A percentile compares a stretch with the other conserved stretches of the same genome.
Evolutionary conservation across 495 filamentous ascomycete species (phyloP).

Genomic region (Gamarada debralockiae): DNA sequence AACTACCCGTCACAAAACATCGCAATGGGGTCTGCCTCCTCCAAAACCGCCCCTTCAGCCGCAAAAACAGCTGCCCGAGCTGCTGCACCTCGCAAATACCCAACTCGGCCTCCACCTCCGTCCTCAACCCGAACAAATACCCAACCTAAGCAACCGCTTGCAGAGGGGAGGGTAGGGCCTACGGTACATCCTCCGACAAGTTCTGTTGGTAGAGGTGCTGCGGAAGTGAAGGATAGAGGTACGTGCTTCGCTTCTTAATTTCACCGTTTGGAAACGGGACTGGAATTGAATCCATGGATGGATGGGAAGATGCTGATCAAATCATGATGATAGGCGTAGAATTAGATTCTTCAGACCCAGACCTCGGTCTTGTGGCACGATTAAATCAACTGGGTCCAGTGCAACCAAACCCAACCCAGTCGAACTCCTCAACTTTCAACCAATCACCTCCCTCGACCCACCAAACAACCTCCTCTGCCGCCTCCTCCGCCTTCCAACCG

Average conservation of each 20-base stretch:
- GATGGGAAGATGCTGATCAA: too few species aligned
- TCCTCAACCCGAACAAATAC: slow-evolving; percentile 15
- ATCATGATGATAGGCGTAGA: slow-evolving; percentile 47
- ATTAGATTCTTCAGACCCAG: slow-evolving; percentile 60
- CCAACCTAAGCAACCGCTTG: slow-evolving; percentile 15
- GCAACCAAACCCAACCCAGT: slow-evolving; percentile 53
- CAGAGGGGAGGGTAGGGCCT: slow-evolving; percentile 25
- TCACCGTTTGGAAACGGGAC: too few species aligned
- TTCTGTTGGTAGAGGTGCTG: neutral
- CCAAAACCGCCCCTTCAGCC: slow-evolving; percentile 56
- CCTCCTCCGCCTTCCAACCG: neutral
- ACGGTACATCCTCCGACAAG: slow-evolving; percentile 25
- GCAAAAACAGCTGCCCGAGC: slow-evolving; percentile 43
- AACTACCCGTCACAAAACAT: too few species aligned
- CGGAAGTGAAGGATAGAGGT: neutral
- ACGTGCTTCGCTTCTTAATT: too few species aligned
- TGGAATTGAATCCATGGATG: too few species aligned
- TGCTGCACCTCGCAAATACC: slow-evolving; percentile 28
- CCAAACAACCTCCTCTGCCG: neutral
- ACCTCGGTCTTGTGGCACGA: slow-evolving; percentile 42
- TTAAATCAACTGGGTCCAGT: slow-evolving; percentile 63
- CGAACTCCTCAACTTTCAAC: slow-evolving; percentile 29
- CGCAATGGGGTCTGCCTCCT: slow-evolving; percentile 63
- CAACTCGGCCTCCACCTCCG: slow-evolving; percentile 23
- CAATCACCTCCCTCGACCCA: neutral